Percentiles rank a stretch among this genome's conserved stretches.
phyloP scores from a whole-genome alignment of 352 stramenopile species.

The Pythium folliculosum region DNA sequence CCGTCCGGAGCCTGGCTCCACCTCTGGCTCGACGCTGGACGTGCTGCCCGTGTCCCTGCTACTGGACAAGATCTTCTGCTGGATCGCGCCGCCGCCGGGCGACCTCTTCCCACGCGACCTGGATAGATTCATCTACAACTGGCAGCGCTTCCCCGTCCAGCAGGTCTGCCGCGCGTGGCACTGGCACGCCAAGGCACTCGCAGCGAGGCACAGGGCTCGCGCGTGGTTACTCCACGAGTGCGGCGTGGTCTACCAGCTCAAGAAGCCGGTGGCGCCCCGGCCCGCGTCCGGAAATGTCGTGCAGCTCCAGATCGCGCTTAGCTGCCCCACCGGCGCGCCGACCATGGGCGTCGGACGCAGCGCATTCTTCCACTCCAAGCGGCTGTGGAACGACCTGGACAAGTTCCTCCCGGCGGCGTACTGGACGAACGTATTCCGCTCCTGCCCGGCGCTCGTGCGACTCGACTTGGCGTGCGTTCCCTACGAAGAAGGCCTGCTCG shows the following conservation, averaged over 20 bases:
- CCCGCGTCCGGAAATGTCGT: not conserved
- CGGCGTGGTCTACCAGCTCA: not conserved
- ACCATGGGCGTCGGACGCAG: not conserved
- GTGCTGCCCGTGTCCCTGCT: not conserved
- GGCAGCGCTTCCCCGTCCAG: not conserved
- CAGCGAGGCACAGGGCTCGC: not conserved
- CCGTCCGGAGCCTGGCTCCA: not conserved
- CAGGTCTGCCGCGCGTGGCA: slow-evolving; percentile 5
- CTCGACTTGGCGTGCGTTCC: not conserved
- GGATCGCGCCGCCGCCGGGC: not conserved
- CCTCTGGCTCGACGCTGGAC: not conserved
- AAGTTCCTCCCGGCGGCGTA: not conserved
- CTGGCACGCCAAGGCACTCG: not conserved
- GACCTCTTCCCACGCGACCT: not conserved
- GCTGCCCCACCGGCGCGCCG: not conserved
- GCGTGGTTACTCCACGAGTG: not conserved
- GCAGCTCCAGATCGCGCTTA: not conserved
- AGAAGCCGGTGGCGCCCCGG: not conserved
- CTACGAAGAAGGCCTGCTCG: not conserved
- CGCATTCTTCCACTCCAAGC: not conserved
- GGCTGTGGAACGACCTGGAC: not conserved
- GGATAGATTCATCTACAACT: not conserved
- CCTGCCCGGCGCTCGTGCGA: not conserved
- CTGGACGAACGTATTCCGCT: not conserved
- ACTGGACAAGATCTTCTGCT: not conserved